Base-by-base conservation (phyloP, 495 filamentous ascomycete species). In the Aspergillus wentii region DNA sequence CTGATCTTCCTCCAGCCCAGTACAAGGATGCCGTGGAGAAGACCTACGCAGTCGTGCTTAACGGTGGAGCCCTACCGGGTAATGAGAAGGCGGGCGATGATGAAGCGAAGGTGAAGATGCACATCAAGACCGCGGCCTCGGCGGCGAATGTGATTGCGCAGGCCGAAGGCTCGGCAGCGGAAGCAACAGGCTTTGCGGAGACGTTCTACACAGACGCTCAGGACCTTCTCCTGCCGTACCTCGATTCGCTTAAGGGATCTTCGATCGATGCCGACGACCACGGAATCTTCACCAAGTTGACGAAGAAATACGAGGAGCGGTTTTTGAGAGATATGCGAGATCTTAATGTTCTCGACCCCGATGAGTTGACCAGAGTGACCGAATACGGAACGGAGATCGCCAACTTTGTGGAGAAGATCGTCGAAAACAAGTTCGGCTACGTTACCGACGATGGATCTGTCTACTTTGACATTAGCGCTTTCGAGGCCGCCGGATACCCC, bases 41-140 rank as follows among this genome's bases (percentile, higher is more conserved):
- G 28, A 68, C 64, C 5, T 94, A 94, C 55, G 74, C 71, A 13
- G 57, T 56, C 15, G 78, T 89, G 3, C 51, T 76, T 36, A 56
- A 56, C 15, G 66, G 70, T 3, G 61, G 64, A n/a, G 39, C 69
- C 5, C 42, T 90, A 14, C 67, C 74, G 6, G 76, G 75, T 10
- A 82, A 80, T 11, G 73, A 78, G 20, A 64, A 87, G 35, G 59
- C 74, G 1, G 80, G 81, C 1, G 86, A 94, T 44, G 79, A 83
- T 40, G 84, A 94, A 46, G 78, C 81, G 3, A 97, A 96, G 69
- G 62, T 86, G 35, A 95, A 94, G 55, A 95, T 95, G 89, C 88
- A 95, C 49, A 76, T 95, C 38, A 84, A 77, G 53, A 94, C 86
- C 2, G 79, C 82, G 37, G 66, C 72, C 14, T 68, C 78, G 1